These are phyloP conservation scores for Neolentinus lepideus DNA, from an alignment of 1,284 basidiomycete species.

Conservation along the genomic window DNA sequence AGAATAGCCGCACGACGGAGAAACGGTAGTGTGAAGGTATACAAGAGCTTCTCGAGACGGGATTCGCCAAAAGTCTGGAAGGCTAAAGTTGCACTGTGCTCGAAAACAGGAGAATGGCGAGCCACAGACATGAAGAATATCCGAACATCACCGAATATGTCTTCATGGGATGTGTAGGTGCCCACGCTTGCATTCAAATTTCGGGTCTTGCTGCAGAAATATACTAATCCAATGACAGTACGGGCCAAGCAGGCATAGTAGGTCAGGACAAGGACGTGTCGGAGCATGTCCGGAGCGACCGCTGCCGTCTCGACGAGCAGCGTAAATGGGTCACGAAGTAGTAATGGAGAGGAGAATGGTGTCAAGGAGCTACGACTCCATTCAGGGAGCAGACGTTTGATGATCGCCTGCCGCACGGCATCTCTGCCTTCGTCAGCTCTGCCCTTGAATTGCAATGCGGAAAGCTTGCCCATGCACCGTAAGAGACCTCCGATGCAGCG, in stretches of 20 bases:
- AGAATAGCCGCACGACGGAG: conserved; percentile 88
- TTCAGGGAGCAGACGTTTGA: conserved; percentile 83
- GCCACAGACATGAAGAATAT: conserved; percentile 83
- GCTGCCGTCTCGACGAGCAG: conserved; percentile 85
- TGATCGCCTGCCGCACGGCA: conserved; percentile 74
- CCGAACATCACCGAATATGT: conserved; percentile 72
- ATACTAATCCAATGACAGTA: conserved; percentile 76
- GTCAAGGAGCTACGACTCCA: conserved; percentile 79
- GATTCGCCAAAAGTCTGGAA: conserved; percentile 75
- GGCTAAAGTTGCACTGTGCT: conserved; percentile 69
- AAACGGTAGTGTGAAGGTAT: conserved; percentile 89
- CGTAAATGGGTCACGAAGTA: conserved; percentile 83
- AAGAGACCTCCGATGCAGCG: conserved; percentile 75
- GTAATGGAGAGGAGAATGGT: conserved; percentile 70
- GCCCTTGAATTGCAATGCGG: conserved; percentile 58
- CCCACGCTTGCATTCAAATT: conserved; percentile 20
- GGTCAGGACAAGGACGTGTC: conserved; percentile 76
- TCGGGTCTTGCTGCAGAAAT: conserved; percentile 66
- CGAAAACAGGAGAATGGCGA: conserved; percentile 72
- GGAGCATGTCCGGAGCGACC: conserved; percentile 81
- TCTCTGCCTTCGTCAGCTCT: conserved; percentile 65
- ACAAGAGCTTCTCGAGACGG: conserved; percentile 81
- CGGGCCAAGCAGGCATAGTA: conserved; percentile 88
- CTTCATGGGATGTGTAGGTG: conserved; percentile 30
- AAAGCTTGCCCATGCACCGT: conserved; percentile 61